Evolutionary conservation across 108 stramenopile species (phyloP), one percentile per base, ranked within the genome.

Genomic region (Skeletonema costatum): DNA sequence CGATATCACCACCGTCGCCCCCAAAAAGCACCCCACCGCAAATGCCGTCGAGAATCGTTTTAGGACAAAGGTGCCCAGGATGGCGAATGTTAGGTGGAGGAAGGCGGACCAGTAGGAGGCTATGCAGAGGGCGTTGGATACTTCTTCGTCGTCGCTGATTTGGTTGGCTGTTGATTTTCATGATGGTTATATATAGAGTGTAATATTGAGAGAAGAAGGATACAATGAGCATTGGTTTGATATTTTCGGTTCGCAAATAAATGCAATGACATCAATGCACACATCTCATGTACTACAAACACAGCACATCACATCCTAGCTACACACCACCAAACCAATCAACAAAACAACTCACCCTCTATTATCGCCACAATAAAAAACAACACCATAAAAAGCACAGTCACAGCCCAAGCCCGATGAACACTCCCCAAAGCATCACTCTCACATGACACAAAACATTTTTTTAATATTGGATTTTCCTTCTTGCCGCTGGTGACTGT

Each of bases 21-120:
- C 94, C 66, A 95, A 64, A 25, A 95, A 87, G 41, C 90, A 93
- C 11, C 94, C 94, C 33, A 95, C 81, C 0, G 88, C 83, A 67
- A 95, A 95, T 42, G 88, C 83, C 33, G 94, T 95, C 10, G 94
- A 88, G 51, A 92, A 93, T 73, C 94, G 83, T 58, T 95, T 95
- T 7, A 95, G 69, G 16, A 95, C 89, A 71, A 93, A 95, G 4
- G 94, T 95, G 2, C 94, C 94, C 31, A 93, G 62, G 25, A 95
- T 78, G 16, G 87, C 86, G 42, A 95, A 53, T 32, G 78, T 58
- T 41, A 95, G 74, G 66, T 95, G 92, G 44, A 92, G 71, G 7
- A 87, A 17, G 16, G 90, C 92, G 13, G 92, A 88, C 88, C 89
- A 93, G 5, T 90, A 74, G 2, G 89, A 66, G 29, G 90, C 92